These are phyloP conservation scores for Citrus australasica DNA, from an alignment of 345 rosid genomes.

Conservation along the genomic window DNA sequence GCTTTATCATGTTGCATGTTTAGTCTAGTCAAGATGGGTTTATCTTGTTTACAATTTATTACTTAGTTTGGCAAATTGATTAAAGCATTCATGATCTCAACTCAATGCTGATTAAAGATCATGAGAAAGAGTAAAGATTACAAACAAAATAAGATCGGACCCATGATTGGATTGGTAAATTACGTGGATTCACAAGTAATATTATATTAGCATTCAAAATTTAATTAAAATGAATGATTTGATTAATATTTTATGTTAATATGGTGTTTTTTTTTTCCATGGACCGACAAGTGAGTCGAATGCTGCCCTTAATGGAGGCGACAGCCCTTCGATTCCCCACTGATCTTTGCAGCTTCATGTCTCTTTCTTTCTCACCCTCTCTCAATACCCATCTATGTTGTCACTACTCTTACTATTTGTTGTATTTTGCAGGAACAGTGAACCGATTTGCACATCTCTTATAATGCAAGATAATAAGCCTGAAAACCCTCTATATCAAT, in stretches of 20 bases:
- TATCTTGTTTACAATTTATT: slow-evolving; percentile 39
- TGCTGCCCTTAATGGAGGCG: slow-evolving; percentile 83
- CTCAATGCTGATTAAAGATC: slow-evolving; percentile 9
- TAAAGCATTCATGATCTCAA: slow-evolving; percentile 32
- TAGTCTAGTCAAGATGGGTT: slow-evolving; percentile 47
- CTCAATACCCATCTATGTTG: background rate
- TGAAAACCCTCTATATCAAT: background rate
- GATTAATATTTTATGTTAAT: background rate
- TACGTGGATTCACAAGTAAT: slow-evolving; percentile 3
- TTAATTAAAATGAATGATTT: background rate
- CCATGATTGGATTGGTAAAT: slow-evolving; percentile 17
- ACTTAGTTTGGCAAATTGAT: slow-evolving; percentile 46
- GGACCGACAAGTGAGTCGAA: slow-evolving; percentile 76
- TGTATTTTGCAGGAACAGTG: slow-evolving; percentile 36
- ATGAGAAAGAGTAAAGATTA: background rate
- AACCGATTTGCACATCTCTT: slow-evolving; percentile 36
- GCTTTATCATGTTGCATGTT: slow-evolving; percentile 51
- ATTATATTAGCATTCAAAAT: background rate
- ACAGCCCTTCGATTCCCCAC: slow-evolving; percentile 73
- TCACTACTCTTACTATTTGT: slow-evolving; percentile 16
- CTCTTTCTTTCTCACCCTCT: slow-evolving; percentile 34
- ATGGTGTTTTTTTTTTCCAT: background rate
- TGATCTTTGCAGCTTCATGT: slow-evolving; percentile 58
- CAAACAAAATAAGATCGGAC: slow-evolving; percentile 16
- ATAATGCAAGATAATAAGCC: slow-evolving; percentile 23